These are phyloP conservation scores for Penicillium desertorum DNA, from an alignment of 495 filamentous ascomycete genomes.

Conservation along the genomic window DNA sequence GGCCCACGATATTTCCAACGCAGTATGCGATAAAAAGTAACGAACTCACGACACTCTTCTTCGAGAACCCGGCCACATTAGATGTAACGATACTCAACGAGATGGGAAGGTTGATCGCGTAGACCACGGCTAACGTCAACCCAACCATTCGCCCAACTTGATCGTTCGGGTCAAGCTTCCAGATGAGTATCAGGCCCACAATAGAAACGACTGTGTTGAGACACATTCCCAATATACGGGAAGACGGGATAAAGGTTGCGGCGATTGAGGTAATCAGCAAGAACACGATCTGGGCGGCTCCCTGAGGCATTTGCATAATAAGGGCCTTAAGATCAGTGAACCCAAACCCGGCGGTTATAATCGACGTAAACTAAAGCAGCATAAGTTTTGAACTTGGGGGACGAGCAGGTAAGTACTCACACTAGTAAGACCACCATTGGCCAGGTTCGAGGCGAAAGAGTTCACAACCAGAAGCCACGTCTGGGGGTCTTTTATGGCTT, in stretches of 20 bases:
- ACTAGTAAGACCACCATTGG: constrained; percentile 36
- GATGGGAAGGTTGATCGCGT: constrained; percentile 56
- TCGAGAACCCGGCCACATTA: constrained; percentile 54
- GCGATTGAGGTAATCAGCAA: constrained; percentile 32
- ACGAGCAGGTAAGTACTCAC: constrained; percentile 1
- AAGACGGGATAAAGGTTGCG: constrained; percentile 31
- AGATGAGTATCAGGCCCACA: constrained; percentile 59
- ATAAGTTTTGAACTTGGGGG: background rate
- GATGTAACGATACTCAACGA: constrained; percentile 54
- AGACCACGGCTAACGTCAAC: constrained; percentile 53
- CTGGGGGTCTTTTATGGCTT: constrained; percentile 35
- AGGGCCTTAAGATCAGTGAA: constrained; percentile 38
- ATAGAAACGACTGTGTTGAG: constrained; percentile 38
- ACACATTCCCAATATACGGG: constrained; percentile 37
- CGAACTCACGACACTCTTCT: constrained; percentile 28
- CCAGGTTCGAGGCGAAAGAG: constrained; percentile 30
- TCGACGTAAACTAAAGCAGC: constrained; percentile 36
- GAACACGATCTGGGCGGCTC: constrained; percentile 41
- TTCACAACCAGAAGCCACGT: constrained; percentile 35
- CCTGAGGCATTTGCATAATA: constrained; percentile 42
- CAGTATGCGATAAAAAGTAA: constrained; percentile 48
- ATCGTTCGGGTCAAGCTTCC: constrained; percentile 53
- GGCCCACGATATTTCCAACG: constrained; percentile 51
- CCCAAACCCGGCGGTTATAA: constrained; percentile 44
- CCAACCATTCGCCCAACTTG: constrained; percentile 53